These are phyloP conservation scores for Viola odorata DNA, from an alignment of 345 rosid species.

Conservation along the genomic window DNA sequence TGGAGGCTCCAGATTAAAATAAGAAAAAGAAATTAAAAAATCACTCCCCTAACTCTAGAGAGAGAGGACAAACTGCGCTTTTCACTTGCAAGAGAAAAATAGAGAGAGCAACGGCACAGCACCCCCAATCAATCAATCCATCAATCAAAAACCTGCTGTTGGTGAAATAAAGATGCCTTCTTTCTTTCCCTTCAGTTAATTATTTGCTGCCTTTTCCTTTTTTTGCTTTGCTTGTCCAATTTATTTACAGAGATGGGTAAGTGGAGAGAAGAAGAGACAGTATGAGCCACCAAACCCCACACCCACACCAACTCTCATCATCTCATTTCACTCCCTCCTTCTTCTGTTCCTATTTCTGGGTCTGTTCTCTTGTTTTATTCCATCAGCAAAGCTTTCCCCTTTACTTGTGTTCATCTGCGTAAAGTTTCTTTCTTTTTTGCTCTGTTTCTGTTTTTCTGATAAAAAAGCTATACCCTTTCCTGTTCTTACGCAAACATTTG, in stretches of 20 bases:
- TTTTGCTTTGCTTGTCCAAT: constrained; percentile 20
- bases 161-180: constrained; percentile 12
- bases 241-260: constrained; percentile 39
- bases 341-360: constrained; percentile 10
- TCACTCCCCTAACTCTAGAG: neutral
- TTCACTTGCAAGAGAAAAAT: constrained; percentile 1
- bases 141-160: constrained; percentile 14
- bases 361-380: constrained; percentile 5
- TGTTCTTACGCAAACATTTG: neutral
- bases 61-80: constrained; percentile 32
- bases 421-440: neutral
- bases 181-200: constrained; percentile 21
- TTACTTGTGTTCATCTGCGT: neutral
- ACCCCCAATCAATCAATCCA: constrained; percentile 12
- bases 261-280: neutral
- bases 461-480: constrained; percentile 1
- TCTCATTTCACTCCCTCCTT: neutral
- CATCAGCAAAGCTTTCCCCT: neutral
- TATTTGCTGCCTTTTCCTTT: constrained; percentile 14
- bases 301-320: constrained; percentile 4
- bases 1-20: constrained; percentile 35
- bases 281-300: constrained; percentile 12
- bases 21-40: neutral
- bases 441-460: neutral
- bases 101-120: too few relatives aligned